Evolutionary conservation across 768 basidiomycete genomes (phyloP).

Genomic region (Hericium coralloides): DNA sequence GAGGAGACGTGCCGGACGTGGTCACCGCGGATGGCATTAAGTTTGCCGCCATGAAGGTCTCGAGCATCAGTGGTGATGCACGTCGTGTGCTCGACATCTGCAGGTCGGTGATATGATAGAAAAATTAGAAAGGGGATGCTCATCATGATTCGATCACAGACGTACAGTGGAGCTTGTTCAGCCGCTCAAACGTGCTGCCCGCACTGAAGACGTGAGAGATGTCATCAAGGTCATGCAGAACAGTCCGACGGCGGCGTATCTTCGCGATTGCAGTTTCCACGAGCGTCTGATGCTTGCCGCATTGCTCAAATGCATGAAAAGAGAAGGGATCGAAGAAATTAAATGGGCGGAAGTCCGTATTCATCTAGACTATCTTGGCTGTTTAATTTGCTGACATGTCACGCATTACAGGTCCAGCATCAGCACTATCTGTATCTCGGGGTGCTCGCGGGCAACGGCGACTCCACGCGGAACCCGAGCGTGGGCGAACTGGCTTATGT

Average conservation of each 20-base stretch:
- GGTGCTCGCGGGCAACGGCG: slow-evolving; percentile 48
- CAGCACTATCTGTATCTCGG: slow-evolving; percentile 70
- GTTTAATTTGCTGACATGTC: background rate
- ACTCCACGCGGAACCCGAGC: slow-evolving; percentile 50
- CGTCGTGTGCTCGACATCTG: slow-evolving; percentile 89
- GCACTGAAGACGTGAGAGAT: slow-evolving; percentile 62
- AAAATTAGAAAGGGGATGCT: background rate
- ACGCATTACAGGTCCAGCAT: slow-evolving; percentile 46
- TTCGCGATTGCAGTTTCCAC: slow-evolving; percentile 77
- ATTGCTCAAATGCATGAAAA: slow-evolving; percentile 69
- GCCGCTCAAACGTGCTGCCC: slow-evolving; percentile 40
- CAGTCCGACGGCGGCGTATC: slow-evolving; percentile 78
- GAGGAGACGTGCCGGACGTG: slow-evolving; percentile 41
- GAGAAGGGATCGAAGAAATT: slow-evolving; percentile 83
- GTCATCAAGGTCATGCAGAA: slow-evolving; percentile 85
- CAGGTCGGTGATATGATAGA: slow-evolving; percentile 36
- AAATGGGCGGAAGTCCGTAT: slow-evolving; percentile 67
- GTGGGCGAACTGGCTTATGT: slow-evolving; percentile 57
- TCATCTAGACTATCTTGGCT: background rate
- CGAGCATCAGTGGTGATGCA: slow-evolving; percentile 86
- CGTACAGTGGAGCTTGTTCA: slow-evolving; percentile 79
- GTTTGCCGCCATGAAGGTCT: slow-evolving; percentile 74
- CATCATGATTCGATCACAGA: slow-evolving; percentile 30
- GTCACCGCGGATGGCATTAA: slow-evolving; percentile 67
- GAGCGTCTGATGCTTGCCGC: slow-evolving; percentile 85